Evolutionary conservation across 495 filamentous ascomycete species (phyloP), one percentile per base, ranked within the genome.

Genomic region (Xeromyces bisporus): DNA sequence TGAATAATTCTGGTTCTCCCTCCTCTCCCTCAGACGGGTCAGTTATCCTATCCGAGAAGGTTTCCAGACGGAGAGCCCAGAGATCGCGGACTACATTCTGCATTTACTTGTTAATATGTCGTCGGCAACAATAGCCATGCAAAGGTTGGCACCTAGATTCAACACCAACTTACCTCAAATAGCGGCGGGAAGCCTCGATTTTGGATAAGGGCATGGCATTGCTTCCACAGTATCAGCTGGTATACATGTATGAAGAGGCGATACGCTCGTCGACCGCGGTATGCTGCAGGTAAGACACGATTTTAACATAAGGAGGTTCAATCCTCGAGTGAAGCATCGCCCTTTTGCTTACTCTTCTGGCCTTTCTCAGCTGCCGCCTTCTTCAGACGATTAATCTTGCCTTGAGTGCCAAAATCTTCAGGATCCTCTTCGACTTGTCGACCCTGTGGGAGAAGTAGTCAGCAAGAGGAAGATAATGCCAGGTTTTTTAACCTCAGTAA

Each of bases 141-240:
- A n/a, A n/a, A n/a, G n/a, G n/a, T n/a, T n/a, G n/a, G n/a, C n/a
- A n/a, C n/a, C n/a, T n/a, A n/a, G n/a, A n/a, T n/a, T n/a, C n/a
- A n/a, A n/a, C n/a, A n/a, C n/a, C n/a, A n/a, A 37, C 38, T 23
- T 47, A 74, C 73, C 64, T 81, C 77, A 8, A 80, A 50, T 39
- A 78, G 64, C 29, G 57, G 50, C 14, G 77, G 74, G 38, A 81
- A 69, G 1, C 66, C 62, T 44, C 70, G 69, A 6, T 59, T 50
- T 18, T 70, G 55, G 6, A 83, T 55, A 26, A 85, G 50, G 40
- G 62, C 73, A 44, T 69, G 48, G 29, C 69, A 64, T 60, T 86
- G 80, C 48, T 81, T 79, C 58, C 74, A 69, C 1, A 87, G 54
- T 17, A 97, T 70, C n/a, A 94, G 55, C 52, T 96, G 89, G 32